Evolutionary conservation across 148 eudicot genomes (phyloP).

Genomic region (Rhododendron griersonianum): DNA sequence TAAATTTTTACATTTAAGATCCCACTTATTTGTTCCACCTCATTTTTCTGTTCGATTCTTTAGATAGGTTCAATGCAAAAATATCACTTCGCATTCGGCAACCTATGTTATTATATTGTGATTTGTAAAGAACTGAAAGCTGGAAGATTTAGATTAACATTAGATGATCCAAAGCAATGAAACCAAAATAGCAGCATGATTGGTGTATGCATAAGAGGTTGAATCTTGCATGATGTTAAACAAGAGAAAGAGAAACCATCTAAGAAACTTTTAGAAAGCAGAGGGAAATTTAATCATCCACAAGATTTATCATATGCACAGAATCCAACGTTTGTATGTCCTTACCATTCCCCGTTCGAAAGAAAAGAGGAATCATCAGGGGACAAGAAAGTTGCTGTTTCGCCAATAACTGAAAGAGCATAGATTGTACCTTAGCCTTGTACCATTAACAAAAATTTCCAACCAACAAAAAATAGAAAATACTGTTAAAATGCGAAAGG

Average conservation of each 20-base stretch:
- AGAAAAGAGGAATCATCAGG: conserved; percentile 58
- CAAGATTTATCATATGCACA: conserved; percentile 5
- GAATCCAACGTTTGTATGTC: neutral
- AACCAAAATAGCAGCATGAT: neutral
- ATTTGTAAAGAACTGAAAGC: neutral
- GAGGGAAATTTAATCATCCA: neutral
- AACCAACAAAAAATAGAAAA: neutral
- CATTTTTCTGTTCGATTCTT: neutral
- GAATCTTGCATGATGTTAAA: neutral
- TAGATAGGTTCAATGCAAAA: neutral
- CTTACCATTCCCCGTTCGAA: conserved; percentile 95
- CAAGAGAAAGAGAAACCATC: neutral
- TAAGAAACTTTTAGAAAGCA: neutral
- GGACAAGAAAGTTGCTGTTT: conserved; percentile 69
- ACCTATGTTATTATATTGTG: neutral
- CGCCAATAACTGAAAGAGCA: conserved; percentile 70
- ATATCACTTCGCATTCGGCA: neutral
- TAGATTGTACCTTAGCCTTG: neutral
- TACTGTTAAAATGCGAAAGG: neutral
- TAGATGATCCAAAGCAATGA: neutral
- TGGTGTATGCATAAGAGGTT: neutral
- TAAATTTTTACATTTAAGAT: neutral
- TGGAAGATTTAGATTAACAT: neutral
- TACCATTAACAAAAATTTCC: conserved; percentile 8
- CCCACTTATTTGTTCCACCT: neutral